Conservation (phyloP, 2,329 filamentous ascomycete genomes). For the Bipolaris gigantea region DNA sequence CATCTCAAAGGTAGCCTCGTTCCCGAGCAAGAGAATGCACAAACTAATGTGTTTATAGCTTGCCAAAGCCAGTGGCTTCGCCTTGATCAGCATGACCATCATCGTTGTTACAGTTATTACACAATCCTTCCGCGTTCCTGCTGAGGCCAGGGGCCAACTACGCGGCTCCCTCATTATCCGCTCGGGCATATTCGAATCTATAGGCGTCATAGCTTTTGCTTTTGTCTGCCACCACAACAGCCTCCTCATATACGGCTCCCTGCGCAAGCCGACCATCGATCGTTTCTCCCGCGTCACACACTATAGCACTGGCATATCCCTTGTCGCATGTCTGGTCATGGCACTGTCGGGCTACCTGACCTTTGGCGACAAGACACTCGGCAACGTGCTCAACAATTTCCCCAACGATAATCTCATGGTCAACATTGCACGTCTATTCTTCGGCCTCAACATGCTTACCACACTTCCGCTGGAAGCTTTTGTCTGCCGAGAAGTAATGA, state of each 20-base stretch:
- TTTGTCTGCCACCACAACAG: slow-evolving; percentile 90
- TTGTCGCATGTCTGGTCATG: slow-evolving; percentile 88
- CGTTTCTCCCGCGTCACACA: slow-evolving; percentile 93
- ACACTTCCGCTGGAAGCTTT: slow-evolving; percentile 96
- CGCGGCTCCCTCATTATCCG: slow-evolving; percentile 75
- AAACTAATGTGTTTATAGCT: slow-evolving; percentile 60
- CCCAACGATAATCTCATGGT: slow-evolving; percentile 87
- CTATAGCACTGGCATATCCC: slow-evolving; percentile 85
- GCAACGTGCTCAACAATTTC: slow-evolving; percentile 98
- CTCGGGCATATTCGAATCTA: slow-evolving; percentile 87
- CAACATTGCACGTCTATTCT: slow-evolving; percentile 91
- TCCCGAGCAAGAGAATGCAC: slow-evolving; percentile 4
- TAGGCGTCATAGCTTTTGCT: slow-evolving; percentile 94
- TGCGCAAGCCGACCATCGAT: slow-evolving; percentile 92
- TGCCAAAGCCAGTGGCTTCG: slow-evolving; percentile 92
- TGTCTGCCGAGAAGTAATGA: slow-evolving; percentile 95
- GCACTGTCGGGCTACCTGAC: slow-evolving; percentile 87
- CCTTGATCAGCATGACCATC: slow-evolving; percentile 87
- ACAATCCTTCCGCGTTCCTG: slow-evolving; percentile 75
- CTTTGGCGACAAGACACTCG: slow-evolving; percentile 87
- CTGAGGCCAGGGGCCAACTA: slow-evolving; percentile 71
- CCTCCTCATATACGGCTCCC: slow-evolving; percentile 92
- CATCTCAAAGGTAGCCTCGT: slow-evolving; percentile 73
- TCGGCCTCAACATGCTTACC: slow-evolving; percentile 98
- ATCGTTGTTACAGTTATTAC: slow-evolving; percentile 87